Percentiles rank a stretch among this genome's conserved stretches.
These are phyloP conservation scores for Polychaeton citri DNA, from an alignment of 2,329 filamentous ascomycete species.

Conservation along the genomic window DNA sequence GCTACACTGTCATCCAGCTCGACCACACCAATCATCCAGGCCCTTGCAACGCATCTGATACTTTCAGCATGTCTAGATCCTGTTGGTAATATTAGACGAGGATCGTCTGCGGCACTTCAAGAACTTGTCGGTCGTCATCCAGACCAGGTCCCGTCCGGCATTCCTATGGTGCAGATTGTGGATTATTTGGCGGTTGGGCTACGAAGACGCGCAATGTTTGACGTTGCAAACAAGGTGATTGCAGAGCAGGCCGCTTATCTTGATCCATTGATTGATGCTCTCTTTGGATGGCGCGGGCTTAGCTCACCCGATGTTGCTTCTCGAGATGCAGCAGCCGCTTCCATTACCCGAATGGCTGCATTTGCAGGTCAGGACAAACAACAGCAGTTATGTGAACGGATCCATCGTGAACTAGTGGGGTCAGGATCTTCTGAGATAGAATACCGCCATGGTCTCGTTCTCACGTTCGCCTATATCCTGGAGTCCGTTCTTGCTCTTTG, in stretches of 20 bases:
- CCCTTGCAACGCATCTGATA: slow-evolving; percentile 69
- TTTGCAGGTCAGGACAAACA: slow-evolving; percentile 23
- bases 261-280: slow-evolving; percentile 52
- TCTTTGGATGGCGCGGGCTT: slow-evolving; percentile 81
- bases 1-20: background rate
- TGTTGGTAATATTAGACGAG: slow-evolving; percentile 82
- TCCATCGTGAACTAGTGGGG: slow-evolving; percentile 32
- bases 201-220: slow-evolving; percentile 65
- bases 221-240: slow-evolving; percentile 59
- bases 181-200: slow-evolving; percentile 90
- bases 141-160: slow-evolving; percentile 68
- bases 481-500: slow-evolving; percentile 17
- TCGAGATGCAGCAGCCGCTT: slow-evolving; percentile 55
- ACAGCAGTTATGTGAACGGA: slow-evolving; percentile 21
- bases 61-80: slow-evolving; percentile 75
- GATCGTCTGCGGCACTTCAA: slow-evolving; percentile 84
- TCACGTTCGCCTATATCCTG: slow-evolving; percentile 47
- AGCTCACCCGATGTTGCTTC: slow-evolving; percentile 63
- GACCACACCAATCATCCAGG: slow-evolving; percentile 34
- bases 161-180: slow-evolving; percentile 72
- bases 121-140: slow-evolving; percentile 90
- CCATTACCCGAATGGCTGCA: slow-evolving; percentile 49
- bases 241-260: slow-evolving; percentile 52
- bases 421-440: slow-evolving; percentile 50
- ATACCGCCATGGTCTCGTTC: slow-evolving; percentile 53